Percentiles rank a stretch among this genome's conserved stretches.
phyloP scores from a whole-genome alignment of 2,329 filamentous ascomycete genomes.

The Cadophora sp. region DNA sequence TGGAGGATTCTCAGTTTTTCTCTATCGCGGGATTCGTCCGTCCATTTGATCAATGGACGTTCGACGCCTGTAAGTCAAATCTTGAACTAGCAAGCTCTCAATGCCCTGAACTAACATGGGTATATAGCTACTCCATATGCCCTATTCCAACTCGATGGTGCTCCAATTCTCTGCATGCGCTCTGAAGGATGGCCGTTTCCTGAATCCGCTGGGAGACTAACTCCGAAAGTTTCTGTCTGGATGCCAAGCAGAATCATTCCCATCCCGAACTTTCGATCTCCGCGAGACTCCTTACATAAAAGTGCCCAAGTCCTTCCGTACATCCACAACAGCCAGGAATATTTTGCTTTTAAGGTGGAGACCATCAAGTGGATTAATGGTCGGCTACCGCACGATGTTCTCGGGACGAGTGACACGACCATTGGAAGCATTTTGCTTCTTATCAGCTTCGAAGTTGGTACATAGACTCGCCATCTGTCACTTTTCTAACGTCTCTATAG shows the following conservation, averaged over 20 bases:
- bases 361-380: constrained; percentile 26
- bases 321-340: constrained; percentile 18
- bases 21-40: background rate
- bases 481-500: background rate
- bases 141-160: constrained; percentile 23
- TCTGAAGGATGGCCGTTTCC: constrained; percentile 25
- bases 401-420: constrained; percentile 23
- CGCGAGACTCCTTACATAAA: constrained; percentile 22
- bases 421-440: constrained; percentile 26
- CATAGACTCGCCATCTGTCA: background rate
- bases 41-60: constrained; percentile 22
- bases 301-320: constrained; percentile 19
- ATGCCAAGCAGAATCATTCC: constrained; percentile 24
- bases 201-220: constrained; percentile 10
- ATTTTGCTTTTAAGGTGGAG: constrained; percentile 20
- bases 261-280: constrained; percentile 12
- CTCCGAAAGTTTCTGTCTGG: constrained; percentile 23
- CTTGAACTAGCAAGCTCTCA: background rate
- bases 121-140: constrained; percentile 24
- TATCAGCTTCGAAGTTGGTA: constrained; percentile 23
- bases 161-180: constrained; percentile 21
- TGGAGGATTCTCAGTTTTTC: constrained; percentile 2
- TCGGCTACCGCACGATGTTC: background rate
- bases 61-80: constrained; percentile 22
- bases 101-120: background rate